Evolutionary conservation across 805 yeast genomes (phyloP), one percentile per base, ranked within the genome.

Genomic region (Saturnispora kantuleensis): DNA sequence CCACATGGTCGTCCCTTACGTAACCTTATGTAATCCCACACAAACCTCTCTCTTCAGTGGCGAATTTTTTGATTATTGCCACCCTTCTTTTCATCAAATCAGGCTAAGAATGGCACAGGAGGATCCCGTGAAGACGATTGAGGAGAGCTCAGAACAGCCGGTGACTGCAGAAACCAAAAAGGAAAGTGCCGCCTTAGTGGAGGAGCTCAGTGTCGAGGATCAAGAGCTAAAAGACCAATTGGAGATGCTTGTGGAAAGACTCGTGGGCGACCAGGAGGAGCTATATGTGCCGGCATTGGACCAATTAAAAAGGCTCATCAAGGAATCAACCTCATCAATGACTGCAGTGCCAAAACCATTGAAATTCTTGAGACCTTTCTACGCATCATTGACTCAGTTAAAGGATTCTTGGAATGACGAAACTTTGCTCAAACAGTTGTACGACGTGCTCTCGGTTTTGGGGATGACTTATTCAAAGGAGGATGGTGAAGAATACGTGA

Each of bases 291-390:
- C 77, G 10, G 74, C 87, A n/a, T 71, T 93, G 54, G 71, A 72
- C 35, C 71, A 80, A 42, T 73, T 93, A 62, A 88, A 87, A 58
- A 75, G 72, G 40, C 77, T 77, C 55, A 89, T 93, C 56, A 78
- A 86, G 52, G 94, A 93, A 45, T 84, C 97, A 10, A 93, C 99
- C 3, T 85, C 96, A 33, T 89, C 97, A 8, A 93, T 93, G 97
- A 93, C 98, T 2, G 99, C 99, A 3, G 98, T 93, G 42, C 99
- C 99, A 33, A 93, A 93, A 65, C 99, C 99, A 5, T 76, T 93
- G 66, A 94, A 93, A 69, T 93, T 93, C 61, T 73, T 93, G 52
- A 79, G 96, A 57, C 96, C 97, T 7, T 85, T 79, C 57, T 93
- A 81, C 60, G 79, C 81, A 16, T 56, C 71, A n/a, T 70, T 93